These are phyloP conservation scores for Elasticomyces elasticus DNA, from an alignment of 495 filamentous ascomycete species.

Conservation along the genomic window DNA sequence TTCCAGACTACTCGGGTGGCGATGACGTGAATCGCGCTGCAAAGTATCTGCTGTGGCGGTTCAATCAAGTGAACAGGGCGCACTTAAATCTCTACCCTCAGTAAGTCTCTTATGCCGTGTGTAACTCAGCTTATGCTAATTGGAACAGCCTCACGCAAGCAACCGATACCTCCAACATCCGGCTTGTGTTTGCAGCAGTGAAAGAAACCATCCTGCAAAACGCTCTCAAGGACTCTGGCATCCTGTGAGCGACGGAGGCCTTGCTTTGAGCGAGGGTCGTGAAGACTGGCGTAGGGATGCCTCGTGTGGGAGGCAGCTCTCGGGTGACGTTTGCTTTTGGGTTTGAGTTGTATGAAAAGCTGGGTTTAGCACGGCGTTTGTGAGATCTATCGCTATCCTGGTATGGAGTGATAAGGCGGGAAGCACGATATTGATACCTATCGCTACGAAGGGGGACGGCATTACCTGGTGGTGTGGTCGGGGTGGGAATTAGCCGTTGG, in stretches of 20 bases:
- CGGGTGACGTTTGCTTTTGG: too few relatives aligned
- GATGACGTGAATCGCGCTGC: constrained; percentile 96
- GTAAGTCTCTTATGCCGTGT: constrained; percentile 46
- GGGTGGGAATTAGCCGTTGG: too few relatives aligned
- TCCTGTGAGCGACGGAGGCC: constrained; percentile 32
- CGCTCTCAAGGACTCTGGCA: constrained; percentile 93
- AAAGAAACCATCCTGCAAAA: constrained; percentile 99
- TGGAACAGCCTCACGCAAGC: constrained; percentile 83
- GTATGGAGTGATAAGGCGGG: too few relatives aligned
- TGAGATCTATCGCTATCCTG: too few relatives aligned
- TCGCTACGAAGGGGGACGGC: too few relatives aligned
- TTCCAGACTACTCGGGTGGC: constrained; percentile 94
- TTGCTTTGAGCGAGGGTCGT: too few relatives aligned
- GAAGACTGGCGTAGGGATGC: too few relatives aligned
- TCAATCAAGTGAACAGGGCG: constrained; percentile 95
- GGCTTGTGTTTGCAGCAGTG: constrained; percentile 92
- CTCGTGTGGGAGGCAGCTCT: too few relatives aligned
- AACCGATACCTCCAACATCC: constrained; percentile 96
- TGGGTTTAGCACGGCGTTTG: too few relatives aligned
- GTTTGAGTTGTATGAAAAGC: too few relatives aligned
- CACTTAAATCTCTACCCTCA: constrained; percentile 96
- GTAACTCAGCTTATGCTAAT: constrained; percentile 5
- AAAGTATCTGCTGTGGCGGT: constrained; percentile 95
- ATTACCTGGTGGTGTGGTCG: too few relatives aligned
- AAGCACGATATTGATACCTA: too few relatives aligned